Conservation (phyloP, 2,329 filamentous ascomycete genomes). For the Tolypocladium ovalisporum region DNA sequence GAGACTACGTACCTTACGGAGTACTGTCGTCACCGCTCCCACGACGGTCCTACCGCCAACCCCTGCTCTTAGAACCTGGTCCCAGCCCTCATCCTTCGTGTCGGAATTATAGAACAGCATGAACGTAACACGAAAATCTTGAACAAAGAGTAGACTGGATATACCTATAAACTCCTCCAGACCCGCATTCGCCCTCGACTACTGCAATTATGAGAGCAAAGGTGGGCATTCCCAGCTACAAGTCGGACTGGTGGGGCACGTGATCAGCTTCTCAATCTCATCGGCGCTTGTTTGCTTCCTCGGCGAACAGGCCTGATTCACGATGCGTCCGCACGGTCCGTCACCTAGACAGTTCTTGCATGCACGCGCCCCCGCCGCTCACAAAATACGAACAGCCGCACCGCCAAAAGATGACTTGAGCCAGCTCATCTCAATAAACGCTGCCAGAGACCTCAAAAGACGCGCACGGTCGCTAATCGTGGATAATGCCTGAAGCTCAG, state of each 20-base stretch:
- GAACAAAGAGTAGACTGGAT: too few species aligned
- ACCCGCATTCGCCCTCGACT: not conserved
- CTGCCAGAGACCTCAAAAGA: not conserved
- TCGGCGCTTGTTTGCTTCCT: not conserved
- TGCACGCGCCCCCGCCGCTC: not conserved
- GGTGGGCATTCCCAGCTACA: not conserved
- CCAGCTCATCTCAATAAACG: not conserved
- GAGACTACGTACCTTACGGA: not conserved
- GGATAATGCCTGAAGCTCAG: slow-evolving; percentile 1
- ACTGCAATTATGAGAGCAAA: not conserved
- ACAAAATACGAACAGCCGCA: not conserved
- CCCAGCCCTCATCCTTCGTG: not conserved
- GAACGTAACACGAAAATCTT: too few species aligned
- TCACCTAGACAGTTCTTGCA: not conserved
- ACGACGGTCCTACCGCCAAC: not conserved
- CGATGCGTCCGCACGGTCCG: not conserved
- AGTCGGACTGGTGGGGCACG: not conserved
- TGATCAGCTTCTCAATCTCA: not conserved
- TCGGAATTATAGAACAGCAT: not conserved
- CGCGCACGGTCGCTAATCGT: not conserved
- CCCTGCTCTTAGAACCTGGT: not conserved
- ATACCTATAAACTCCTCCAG: too few species aligned
- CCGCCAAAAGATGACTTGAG: not conserved
- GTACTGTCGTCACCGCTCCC: not conserved
- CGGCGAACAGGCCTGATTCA: not conserved